Conservation (phyloP, 305 asterid genomes). For the Nicotiana rustica region DNA sequence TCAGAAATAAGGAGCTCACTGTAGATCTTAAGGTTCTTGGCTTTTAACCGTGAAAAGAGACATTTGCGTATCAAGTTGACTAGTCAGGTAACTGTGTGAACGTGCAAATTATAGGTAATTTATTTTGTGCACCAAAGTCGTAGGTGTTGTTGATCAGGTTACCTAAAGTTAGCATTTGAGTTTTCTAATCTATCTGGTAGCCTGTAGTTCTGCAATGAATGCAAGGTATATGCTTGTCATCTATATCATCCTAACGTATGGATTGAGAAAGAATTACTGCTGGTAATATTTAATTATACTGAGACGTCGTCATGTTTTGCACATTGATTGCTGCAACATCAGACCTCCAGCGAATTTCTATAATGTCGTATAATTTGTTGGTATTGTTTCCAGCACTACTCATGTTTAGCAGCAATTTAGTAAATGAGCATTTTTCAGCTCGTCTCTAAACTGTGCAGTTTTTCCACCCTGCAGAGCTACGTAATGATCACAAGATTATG, state of each 20-base stretch:
- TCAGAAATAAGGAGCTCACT: not conserved
- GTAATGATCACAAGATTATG: conserved; percentile 74
- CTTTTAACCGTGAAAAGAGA: not conserved
- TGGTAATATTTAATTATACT: not conserved
- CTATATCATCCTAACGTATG: not conserved
- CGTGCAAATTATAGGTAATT: not conserved
- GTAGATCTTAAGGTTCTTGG: not conserved
- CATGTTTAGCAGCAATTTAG: conserved; percentile 20
- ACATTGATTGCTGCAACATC: not conserved
- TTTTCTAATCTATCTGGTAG: not conserved
- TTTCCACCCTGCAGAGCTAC: conserved; percentile 65
- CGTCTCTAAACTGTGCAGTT: not conserved
- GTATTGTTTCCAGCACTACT: not conserved
- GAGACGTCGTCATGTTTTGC: not conserved
- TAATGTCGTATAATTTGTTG: not conserved
- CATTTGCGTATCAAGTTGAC: not conserved
- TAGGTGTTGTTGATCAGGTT: not conserved
- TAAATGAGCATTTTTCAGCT: not conserved
- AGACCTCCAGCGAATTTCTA: not conserved
- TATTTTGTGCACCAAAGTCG: not conserved
- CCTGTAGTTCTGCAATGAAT: not conserved
- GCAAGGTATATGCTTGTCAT: not conserved
- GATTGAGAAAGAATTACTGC: conserved; percentile 16
- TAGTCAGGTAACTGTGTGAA: not conserved
- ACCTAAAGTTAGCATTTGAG: not conserved